Base-by-base conservation (phyloP, 495 filamentous ascomycete genomes). In the Choiromyces venosus region DNA sequence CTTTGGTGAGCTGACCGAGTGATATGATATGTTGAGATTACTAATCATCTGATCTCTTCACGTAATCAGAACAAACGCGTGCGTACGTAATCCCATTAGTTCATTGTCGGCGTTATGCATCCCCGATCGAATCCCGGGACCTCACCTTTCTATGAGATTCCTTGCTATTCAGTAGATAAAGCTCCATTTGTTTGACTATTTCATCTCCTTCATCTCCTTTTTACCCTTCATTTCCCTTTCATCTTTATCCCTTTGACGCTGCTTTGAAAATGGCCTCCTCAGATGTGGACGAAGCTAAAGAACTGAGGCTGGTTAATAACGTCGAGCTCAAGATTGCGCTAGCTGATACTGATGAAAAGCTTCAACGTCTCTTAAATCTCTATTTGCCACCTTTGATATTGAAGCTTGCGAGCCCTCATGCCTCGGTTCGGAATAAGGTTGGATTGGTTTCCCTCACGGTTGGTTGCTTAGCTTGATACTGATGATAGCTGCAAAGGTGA, bases 311-410 rank as follows among this genome's bases (percentile, higher is more conserved):
- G 69, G 86, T 97, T 74, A 92, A 91, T 77, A 96, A 96, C 79
- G 91, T 97, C 67, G 93, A 97, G 82, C 90, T 96, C 80, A 88
- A 90, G 65, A 93, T 99, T 72, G 91, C 95, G n/a, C 85, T 92
- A 68, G 89, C 91, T 21, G 90, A 93, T 72, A 87, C 91, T n/a
- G 94, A 96, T 75, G 84, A 86, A 72, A 94, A 93, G 82, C 86
- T 99, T 7, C 88, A 93, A 79, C 82, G 88, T 37, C 85, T 93
- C 8, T 86, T 99, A 37, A 88, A 90, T 73, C 89, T 87, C 16
- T 97, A 94, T 75, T 84, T 98, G n/a, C 83, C 91, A 3, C 90
- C 94, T 0, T 80, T 98, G 42, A 84, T 99, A 33, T 85, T 97
- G 69, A 97, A 97, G 80, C 87, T 96, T 29, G 88, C 86, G 21